Evolutionary conservation across 495 filamentous ascomycete genomes (phyloP).

Genomic region (Neurospora cerealis): DNA sequence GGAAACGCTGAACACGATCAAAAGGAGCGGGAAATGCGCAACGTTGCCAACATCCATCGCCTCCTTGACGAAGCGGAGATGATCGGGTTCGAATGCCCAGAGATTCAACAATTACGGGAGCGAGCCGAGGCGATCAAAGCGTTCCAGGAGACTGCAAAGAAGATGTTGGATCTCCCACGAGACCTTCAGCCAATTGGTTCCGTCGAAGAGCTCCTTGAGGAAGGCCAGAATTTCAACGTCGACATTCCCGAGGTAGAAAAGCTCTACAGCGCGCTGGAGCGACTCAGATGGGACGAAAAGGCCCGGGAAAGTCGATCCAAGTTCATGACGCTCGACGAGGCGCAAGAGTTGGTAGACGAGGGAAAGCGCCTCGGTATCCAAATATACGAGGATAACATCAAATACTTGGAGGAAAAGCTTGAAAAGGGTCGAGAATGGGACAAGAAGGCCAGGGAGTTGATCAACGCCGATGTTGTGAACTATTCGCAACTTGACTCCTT

Average conservation of each 20-base stretch:
- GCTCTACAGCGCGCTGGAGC: constrained; percentile 68
- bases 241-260: constrained; percentile 88
- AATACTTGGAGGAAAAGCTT: constrained; percentile 64
- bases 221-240: constrained; percentile 81
- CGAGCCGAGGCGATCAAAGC: constrained; percentile 77
- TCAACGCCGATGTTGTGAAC: constrained; percentile 78
- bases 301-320: constrained; percentile 53
- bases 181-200: constrained; percentile 50
- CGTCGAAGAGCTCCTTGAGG: constrained; percentile 83
- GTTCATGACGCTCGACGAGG: constrained; percentile 63
- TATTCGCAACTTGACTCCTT: constrained; percentile 92
- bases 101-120: constrained; percentile 80
- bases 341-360: constrained; percentile 64
- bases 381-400: constrained; percentile 65
- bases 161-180: constrained; percentile 47
- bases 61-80: constrained; percentile 77
- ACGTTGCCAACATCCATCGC: constrained; percentile 78
- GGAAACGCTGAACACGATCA: constrained; percentile 58
- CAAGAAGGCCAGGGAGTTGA: constrained; percentile 84
- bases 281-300: constrained; percentile 81
- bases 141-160: constrained; percentile 71
- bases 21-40: constrained; percentile 86
- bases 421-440: constrained; percentile 80
- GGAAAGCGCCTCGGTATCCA: constrained; percentile 68
- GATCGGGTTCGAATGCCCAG: constrained; percentile 88